phyloP scores from a whole-genome alignment of 805 yeast genomes.

The Spencermartinsiella europaea region DNA sequence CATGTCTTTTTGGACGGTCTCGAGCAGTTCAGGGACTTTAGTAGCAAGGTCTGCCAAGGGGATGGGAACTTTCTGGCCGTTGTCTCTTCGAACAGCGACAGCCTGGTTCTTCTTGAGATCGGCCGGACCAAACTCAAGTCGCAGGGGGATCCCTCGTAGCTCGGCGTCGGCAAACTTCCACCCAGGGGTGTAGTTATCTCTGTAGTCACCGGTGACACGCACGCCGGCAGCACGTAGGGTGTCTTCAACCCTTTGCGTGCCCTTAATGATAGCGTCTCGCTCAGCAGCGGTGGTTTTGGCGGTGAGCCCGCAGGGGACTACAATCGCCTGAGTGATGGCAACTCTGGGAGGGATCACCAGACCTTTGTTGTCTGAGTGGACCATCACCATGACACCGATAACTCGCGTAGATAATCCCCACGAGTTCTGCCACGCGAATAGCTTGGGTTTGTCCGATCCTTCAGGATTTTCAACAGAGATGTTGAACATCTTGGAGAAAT shows the following conservation, averaged over 20 bases:
- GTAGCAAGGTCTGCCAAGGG: conserved; percentile 59
- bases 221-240: conserved; percentile 57
- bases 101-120: conserved; percentile 78
- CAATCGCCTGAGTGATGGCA: conserved; percentile 85
- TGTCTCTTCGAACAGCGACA: conserved; percentile 90
- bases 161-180: conserved; percentile 99
- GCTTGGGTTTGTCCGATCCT: conserved; percentile 77
- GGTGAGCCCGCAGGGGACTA: conserved; percentile 93
- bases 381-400: conserved; percentile 99
- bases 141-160: conserved; percentile 89
- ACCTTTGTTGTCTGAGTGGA: conserved; percentile 98
- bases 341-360: conserved; percentile 96
- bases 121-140: conserved; percentile 95
- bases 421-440: conserved; percentile 91
- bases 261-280: conserved; percentile 60
- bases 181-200: conserved; percentile 95
- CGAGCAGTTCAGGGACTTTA: conserved; percentile 70
- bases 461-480: conserved; percentile 94
- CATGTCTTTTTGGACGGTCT: conserved; percentile 71
- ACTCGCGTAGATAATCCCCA: conserved; percentile 99
- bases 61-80: conserved; percentile 67
- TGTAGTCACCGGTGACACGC: conserved; percentile 78
- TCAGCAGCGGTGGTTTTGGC: conserved; percentile 75
- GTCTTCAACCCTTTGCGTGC: conserved; percentile 65
- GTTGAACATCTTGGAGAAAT: conserved; percentile 97